Percentiles rank a stretch among this genome's conserved stretches.
phyloP scores from a whole-genome alignment of 768 basidiomycete species.

The Boletus subcaerulescens region DNA sequence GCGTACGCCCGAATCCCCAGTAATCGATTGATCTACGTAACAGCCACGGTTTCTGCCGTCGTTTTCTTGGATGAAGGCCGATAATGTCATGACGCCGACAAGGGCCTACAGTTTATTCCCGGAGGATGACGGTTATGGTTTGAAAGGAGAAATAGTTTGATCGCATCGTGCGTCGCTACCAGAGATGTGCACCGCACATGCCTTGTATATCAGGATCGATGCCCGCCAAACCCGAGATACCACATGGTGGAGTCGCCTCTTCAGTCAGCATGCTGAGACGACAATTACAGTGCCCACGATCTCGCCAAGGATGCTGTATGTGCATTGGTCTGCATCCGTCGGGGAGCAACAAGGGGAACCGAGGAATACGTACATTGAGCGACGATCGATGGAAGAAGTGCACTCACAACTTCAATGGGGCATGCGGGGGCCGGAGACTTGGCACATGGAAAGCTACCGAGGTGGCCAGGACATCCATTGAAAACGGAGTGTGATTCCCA shows the following conservation, averaged over 20 bases:
- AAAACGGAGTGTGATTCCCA: too few species aligned
- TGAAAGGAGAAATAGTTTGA: not conserved
- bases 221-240: not conserved
- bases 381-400: too few species aligned
- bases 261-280: too few species aligned
- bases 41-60: not conserved
- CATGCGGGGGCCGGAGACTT: not conserved
- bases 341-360: not conserved
- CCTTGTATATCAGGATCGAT: not conserved
- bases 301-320: not conserved
- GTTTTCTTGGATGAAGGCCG: slow-evolving; percentile 15
- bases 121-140: not conserved
- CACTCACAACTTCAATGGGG: too few species aligned
- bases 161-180: not conserved
- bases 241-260: too few species aligned
- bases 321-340: not conserved
- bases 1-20: not conserved
- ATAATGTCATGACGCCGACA: not conserved
- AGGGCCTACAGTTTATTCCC: too few species aligned
- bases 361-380: too few species aligned
- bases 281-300: too few species aligned
- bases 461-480: too few species aligned
- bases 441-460: not conserved
- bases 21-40: not conserved
- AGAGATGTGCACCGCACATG: not conserved